Base-by-base conservation (phyloP, 768 basidiomycete genomes). In the Agrocybe praecox region DNA sequence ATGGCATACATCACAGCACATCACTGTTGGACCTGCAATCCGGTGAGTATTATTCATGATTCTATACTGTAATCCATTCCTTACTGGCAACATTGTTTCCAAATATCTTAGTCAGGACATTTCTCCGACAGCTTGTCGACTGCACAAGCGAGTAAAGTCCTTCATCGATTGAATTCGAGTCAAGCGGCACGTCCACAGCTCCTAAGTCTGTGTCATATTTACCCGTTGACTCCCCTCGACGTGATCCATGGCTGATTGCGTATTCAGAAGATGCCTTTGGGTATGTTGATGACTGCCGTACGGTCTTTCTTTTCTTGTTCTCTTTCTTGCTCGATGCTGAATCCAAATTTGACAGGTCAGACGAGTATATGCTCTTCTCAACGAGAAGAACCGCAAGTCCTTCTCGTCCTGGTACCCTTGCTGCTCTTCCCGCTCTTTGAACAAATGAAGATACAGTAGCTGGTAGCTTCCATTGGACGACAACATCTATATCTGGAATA, bases 381-480 rank as follows among this genome's bases (percentile, higher is more conserved):
- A 68, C 70, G 1, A 73, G 52, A 32, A 74, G 52, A 1, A 72
- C 59, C 2, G 72, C 71, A 3, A 72, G 49, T 0, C 72, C 72
- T 5, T 26, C 49, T 6, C 52, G 21, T 0, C 62, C 59, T 0
- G 42, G 4, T 5, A 9, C 26, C 9, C 26, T 29, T 4, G 26
- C 26, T 5, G 26, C 26, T 29, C 26, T 4, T 5, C 26, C 26
- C 9, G 73, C 74, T 0, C 72, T 62, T 51, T 74, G 74, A 0
- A 74, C 63, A 43, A 64, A 77, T 6, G 64, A 57, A 0, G 72
- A 74, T 0, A 75, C 19, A 6, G 62, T 64, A 6, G 52, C 19
- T 0, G 76, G 69, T 0, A 69, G 22, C 32, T 74, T 76, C 74
- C 74, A 78, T 43, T 76, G 75, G 0, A 76, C 69, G 1, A 76